These are phyloP conservation scores for Triticum dicoccoides DNA, from an alignment of 176 grass and related monocot genomes.

Conservation along the genomic window DNA sequence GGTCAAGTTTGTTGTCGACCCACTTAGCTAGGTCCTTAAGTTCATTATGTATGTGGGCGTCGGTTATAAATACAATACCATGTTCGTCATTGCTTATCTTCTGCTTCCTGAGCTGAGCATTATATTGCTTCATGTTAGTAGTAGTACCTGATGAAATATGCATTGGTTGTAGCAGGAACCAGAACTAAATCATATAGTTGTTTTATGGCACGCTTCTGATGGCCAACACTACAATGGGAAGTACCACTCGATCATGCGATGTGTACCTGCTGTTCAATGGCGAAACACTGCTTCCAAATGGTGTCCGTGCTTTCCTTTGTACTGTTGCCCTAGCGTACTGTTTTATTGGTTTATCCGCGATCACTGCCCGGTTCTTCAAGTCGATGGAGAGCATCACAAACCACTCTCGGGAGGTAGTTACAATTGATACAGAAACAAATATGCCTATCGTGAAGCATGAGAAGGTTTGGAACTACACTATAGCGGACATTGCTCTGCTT, in stretches of 20 bases:
- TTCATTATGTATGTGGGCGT: not conserved
- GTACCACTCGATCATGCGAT: constrained; percentile 25
- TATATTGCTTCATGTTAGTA: not conserved
- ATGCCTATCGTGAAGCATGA: constrained; percentile 37
- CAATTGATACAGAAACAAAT: constrained; percentile 34
- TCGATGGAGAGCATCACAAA: constrained; percentile 82
- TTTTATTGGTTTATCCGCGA: constrained; percentile 70
- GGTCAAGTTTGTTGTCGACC: not conserved
- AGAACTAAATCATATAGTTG: not conserved
- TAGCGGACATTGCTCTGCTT: constrained; percentile 76
- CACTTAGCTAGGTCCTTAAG: not conserved
- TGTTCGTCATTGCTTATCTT: not conserved
- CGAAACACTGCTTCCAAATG: constrained; percentile 55
- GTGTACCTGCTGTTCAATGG: constrained; percentile 47
- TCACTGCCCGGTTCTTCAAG: constrained; percentile 75
- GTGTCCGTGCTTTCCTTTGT: constrained; percentile 47
- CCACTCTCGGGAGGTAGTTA: constrained; percentile 51
- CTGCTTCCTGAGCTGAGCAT: not conserved
- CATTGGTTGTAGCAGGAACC: constrained; percentile 17
- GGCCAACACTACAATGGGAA: constrained; percentile 3
- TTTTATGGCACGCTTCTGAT: not conserved
- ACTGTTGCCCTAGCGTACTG: constrained; percentile 55
- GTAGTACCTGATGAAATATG: not conserved
- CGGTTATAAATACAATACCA: not conserved
- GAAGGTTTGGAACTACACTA: constrained; percentile 89